These are phyloP conservation scores for Orbilia blumenaviensis DNA, from an alignment of 2,329 filamentous ascomycete genomes.

Conservation along the genomic window DNA sequence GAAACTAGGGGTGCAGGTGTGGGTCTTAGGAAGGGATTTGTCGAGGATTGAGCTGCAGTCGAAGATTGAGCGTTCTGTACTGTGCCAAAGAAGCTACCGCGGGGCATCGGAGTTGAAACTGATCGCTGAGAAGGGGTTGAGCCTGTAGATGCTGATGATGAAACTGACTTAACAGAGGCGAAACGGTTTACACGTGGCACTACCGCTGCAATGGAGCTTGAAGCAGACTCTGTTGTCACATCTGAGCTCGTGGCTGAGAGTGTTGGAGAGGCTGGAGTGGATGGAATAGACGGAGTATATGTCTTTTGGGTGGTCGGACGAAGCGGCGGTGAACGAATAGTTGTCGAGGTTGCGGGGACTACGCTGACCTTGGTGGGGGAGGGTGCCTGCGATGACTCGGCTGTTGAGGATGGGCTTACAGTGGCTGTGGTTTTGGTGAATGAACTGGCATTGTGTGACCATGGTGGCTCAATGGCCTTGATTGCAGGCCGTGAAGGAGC, in stretches of 20 bases:
- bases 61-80: not conserved
- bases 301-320: not conserved
- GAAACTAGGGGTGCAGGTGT: not conserved
- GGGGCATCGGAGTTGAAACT: conserved; percentile 14
- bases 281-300: not conserved
- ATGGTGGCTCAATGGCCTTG: conserved; percentile 12
- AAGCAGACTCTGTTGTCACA: conserved; percentile 26
- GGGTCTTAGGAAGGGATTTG: not conserved
- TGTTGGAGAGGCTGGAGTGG: conserved; percentile 15
- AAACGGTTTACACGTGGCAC: conserved; percentile 24
- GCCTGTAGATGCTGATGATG: not conserved
- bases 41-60: not conserved
- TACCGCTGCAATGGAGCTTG: conserved; percentile 36
- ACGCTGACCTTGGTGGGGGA: not conserved
- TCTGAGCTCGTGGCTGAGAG: conserved; percentile 30
- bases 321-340: not conserved
- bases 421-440: not conserved
- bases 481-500: conserved; percentile 18
- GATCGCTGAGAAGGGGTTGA: conserved; percentile 9
- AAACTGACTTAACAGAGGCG: conserved; percentile 20
- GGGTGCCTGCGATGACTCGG: not conserved
- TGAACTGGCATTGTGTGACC: no score
- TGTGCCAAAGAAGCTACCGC: not conserved
- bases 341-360: not conserved
- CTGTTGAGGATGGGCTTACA: not conserved